These are phyloP conservation scores for Ganoderma lingzhi DNA, from an alignment of 1,284 basidiomycete genomes.

Conservation along the genomic window DNA sequence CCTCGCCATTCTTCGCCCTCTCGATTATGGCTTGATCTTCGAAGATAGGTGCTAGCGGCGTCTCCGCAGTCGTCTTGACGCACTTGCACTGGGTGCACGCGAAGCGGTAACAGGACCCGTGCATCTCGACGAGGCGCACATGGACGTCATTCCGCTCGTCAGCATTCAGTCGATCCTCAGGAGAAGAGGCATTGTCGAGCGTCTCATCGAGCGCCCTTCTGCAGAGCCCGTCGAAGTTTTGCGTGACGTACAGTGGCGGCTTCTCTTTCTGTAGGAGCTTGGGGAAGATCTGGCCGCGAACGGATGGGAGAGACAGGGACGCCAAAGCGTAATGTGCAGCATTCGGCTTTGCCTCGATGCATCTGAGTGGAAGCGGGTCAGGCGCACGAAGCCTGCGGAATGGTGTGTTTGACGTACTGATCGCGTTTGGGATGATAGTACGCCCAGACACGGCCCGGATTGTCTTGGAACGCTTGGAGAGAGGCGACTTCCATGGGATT, in stretches of 20 bases:
- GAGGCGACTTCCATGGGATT: constrained; percentile 10
- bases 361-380: constrained; percentile 1
- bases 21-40: not conserved
- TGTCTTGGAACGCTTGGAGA: constrained; percentile 20
- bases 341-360: constrained; percentile 42
- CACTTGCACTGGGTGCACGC: constrained; percentile 19
- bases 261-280: constrained; percentile 31
- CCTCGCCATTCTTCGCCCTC: constrained; percentile 3
- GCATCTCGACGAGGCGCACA: constrained; percentile 41
- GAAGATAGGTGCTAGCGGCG: constrained; percentile 1
- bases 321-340: constrained; percentile 45
- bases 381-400: constrained; percentile 33
- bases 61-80: constrained; percentile 9
- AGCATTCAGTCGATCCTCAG: not conserved
- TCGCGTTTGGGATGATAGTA: constrained; percentile 44
- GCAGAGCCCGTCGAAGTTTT: constrained; percentile 52
- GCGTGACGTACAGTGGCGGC: constrained; percentile 45
- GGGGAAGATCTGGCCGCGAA: constrained; percentile 19
- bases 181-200: not conserved
- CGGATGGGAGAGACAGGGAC: constrained; percentile 32
- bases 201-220: constrained; percentile 34
- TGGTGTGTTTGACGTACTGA: constrained; percentile 32
- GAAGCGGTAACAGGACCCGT: constrained; percentile 42
- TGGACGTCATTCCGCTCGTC: constrained; percentile 8
- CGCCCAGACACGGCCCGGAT: constrained; percentile 50